A percentile compares a stretch with the other conserved stretches of the same genome.
phyloP scores from a whole-genome alignment of 2,329 filamentous ascomycete species.

The Penicillium crustosum region DNA sequence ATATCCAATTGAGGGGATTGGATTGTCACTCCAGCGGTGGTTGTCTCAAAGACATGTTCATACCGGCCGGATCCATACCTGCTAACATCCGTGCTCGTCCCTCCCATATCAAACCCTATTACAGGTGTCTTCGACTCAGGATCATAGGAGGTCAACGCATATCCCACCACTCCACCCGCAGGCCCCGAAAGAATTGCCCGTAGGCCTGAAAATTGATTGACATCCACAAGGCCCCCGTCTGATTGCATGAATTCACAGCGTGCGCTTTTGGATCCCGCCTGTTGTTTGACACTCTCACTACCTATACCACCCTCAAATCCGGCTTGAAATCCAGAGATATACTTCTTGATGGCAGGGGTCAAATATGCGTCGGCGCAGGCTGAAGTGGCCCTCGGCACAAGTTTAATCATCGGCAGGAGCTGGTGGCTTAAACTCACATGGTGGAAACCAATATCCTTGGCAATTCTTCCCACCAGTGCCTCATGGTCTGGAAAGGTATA shows the following conservation, averaged over 20 bases:
- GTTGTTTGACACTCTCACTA: conserved; percentile 68
- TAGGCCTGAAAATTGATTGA: conserved; percentile 69
- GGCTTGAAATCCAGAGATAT: conserved; percentile 72
- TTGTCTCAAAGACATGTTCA: conserved; percentile 90
- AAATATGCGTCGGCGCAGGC: conserved; percentile 79
- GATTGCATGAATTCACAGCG: conserved; percentile 95
- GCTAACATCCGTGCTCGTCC: conserved; percentile 85
- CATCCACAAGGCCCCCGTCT: conserved; percentile 64
- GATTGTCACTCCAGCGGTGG: conserved; percentile 83
- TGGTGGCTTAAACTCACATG: conserved; percentile 80
- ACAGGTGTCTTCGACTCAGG: conserved; percentile 73
- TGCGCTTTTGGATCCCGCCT: conserved; percentile 65
- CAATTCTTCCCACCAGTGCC: conserved; percentile 71
- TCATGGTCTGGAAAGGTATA: conserved; percentile 91
- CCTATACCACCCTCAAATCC: conserved; percentile 82
- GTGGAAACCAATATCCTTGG: conserved; percentile 75
- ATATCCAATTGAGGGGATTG: conserved; percentile 87
- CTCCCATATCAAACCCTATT: conserved; percentile 93
- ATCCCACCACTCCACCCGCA: conserved; percentile 89
- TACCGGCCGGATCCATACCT: conserved; percentile 80
- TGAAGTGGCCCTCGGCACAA: conserved; percentile 72
- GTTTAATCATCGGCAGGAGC: conserved; percentile 85
- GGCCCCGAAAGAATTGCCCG: conserved; percentile 85
- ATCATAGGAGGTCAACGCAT: conserved; percentile 85
- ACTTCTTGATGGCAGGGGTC: conserved; percentile 75